Base-by-base conservation (phyloP, 1,284 basidiomycete species). In the Sporisorium exsertum region DNA sequence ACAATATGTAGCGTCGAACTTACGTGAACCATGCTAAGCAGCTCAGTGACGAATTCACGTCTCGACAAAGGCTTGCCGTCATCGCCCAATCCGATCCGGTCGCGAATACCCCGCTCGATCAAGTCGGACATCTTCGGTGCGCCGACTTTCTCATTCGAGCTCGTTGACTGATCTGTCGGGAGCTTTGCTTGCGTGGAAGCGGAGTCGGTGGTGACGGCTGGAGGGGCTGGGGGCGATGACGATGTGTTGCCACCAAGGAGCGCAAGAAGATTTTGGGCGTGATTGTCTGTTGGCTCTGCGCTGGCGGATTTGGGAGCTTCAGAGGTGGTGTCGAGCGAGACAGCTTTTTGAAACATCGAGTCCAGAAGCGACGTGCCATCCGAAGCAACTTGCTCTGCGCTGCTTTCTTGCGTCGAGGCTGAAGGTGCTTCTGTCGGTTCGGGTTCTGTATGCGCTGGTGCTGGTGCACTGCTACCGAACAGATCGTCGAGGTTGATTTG, bases 11-110 rank as follows among this genome's bases (percentile, higher is more conserved):
- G 27, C 16, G 18, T n/a, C 35, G 42, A 43, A 88, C 91, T 81
- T 63, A 93, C 91, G 84, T 92, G 90, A 63, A 93, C 89, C 77
- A 93, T 87, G 27, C 88, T 89, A 78, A 92, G 84, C 58, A 93
- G 86, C 81, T 92, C 90, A 58, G 87, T 87, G 35, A 92, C 88
- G 82, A 93, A 93, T 50, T 90, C 90, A 57, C 89, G 91, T 81
- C 88, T 88, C 54, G 81, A 87, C 80, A 86, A 86, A 79, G 80
- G 85, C 72, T 78, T 86, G 80, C 82, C 83, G 61, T 81, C 83
- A 61, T 70, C 71, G 20, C 59, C 67, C 3, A 75, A 45, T 10
- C 80, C 83, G 58, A 81, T 85, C 60, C 86, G 86, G 10, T 80
- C 81, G 70, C 88, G 88, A 13, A 73, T 65, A 86, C 66, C 84